Conservation (phyloP, 495 filamentous ascomycete genomes). For the Penicillium samsonianum region DNA sequence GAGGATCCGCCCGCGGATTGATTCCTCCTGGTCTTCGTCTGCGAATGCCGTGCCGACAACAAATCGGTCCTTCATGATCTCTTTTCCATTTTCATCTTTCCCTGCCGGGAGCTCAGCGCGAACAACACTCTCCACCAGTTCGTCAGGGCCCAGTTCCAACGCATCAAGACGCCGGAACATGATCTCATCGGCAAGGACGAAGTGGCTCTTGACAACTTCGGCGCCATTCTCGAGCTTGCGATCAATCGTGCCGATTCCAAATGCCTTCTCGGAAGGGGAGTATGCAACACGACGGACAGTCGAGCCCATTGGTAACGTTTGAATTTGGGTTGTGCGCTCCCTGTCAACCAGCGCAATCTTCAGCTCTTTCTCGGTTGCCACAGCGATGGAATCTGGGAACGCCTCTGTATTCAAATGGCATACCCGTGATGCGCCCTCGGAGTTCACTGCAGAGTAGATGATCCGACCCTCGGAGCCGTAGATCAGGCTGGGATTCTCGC, state of each 20-base stretch:
- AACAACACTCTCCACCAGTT: slow-evolving; percentile 83
- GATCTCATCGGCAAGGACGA: slow-evolving; percentile 63
- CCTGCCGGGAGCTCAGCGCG: slow-evolving; percentile 72
- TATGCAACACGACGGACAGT: slow-evolving; percentile 88
- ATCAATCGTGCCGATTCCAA: slow-evolving; percentile 83
- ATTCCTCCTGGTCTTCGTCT: slow-evolving; percentile 53
- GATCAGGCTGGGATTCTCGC: slow-evolving; percentile 90
- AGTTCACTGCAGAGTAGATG: slow-evolving; percentile 94
- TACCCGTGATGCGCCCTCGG: slow-evolving; percentile 76
- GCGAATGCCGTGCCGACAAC: slow-evolving; percentile 83
- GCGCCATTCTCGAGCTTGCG: slow-evolving; percentile 56
- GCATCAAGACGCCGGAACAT: slow-evolving; percentile 56
- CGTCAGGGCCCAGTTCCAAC: slow-evolving; percentile 57
- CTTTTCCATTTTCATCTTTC: slow-evolving; percentile 47
- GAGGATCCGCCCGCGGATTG: slow-evolving; percentile 73
- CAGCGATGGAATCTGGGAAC: slow-evolving; percentile 76
- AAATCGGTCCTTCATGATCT: slow-evolving; percentile 65
- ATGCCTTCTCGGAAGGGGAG: slow-evolving; percentile 73
- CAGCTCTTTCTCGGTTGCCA: slow-evolving; percentile 74
- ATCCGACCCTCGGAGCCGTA: slow-evolving; percentile 86
- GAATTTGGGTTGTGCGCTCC: slow-evolving; percentile 82
- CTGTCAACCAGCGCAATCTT: slow-evolving; percentile 82
- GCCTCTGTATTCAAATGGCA: slow-evolving; percentile 80
- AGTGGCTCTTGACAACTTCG: slow-evolving; percentile 60
- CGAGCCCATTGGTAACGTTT: slow-evolving; percentile 72